Conservation (phyloP, 768 basidiomycete genomes). For the Favolaschia claudopus region DNA sequence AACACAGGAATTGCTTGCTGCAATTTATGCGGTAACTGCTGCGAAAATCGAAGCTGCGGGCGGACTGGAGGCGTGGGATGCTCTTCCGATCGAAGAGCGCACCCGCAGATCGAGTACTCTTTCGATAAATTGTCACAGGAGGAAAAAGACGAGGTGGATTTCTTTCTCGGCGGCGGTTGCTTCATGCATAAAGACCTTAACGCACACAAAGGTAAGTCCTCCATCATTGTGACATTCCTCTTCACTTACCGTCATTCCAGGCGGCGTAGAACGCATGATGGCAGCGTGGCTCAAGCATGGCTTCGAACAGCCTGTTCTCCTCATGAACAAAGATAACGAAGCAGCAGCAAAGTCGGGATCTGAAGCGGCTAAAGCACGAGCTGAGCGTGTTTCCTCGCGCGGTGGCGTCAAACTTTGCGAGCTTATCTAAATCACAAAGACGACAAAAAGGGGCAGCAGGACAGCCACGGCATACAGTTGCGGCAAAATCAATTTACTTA, state of each 20-base stretch:
- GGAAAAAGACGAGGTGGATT: constrained; percentile 17
- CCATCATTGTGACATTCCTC: background rate
- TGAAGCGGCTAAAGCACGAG: too few relatives aligned
- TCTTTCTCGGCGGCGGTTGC: constrained; percentile 34
- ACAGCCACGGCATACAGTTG: too few relatives aligned
- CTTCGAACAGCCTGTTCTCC: too few relatives aligned
- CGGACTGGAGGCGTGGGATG: constrained; percentile 7
- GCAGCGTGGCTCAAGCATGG: constrained; percentile 19
- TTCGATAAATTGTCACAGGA: constrained; percentile 19
- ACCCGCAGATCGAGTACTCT: background rate
- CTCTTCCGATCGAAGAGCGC: background rate
- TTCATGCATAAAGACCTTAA: constrained; percentile 40
- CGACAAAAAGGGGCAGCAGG: too few relatives aligned
- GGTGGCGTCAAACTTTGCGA: too few relatives aligned
- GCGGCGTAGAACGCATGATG: constrained; percentile 19
- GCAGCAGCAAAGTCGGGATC: too few relatives aligned
- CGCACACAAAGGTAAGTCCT: constrained; percentile 27
- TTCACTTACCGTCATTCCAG: background rate
- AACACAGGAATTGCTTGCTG: background rate
- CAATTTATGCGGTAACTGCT: background rate
- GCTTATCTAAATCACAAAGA: too few relatives aligned
- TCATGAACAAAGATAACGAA: too few relatives aligned
- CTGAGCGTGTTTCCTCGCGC: too few relatives aligned
- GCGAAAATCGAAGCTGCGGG: background rate
- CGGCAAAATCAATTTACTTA: too few relatives aligned